Percentiles rank a stretch among this genome's conserved stretches.
Evolutionary conservation across 208 protist species (phyloP).

Genomic region (Plasmodiophora brassicae): DNA sequence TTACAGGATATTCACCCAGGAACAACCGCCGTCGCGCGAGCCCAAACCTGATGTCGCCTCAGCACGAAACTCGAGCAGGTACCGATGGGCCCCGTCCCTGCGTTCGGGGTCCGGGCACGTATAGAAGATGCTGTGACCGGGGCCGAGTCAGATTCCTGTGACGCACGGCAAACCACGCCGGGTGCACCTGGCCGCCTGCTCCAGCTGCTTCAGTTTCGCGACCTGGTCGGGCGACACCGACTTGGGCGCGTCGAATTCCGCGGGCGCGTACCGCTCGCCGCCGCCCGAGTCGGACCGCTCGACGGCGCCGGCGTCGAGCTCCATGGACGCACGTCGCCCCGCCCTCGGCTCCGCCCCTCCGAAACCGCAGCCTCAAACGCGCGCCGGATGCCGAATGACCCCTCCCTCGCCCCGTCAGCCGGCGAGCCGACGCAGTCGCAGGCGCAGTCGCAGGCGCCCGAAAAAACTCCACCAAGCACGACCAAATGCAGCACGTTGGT

Average conservation of each 20-base stretch:
- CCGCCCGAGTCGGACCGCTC: no score
- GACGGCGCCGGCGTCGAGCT: no score
- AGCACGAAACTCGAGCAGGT: conserved; percentile 2
- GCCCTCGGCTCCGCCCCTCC: no score
- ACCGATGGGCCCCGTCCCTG: not conserved
- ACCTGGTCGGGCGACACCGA: not conserved
- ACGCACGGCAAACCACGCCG: not conserved
- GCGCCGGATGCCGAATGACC: no score
- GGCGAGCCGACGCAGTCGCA: no score
- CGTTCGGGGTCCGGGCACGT: conserved; percentile 5
- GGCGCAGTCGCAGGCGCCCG: no score
- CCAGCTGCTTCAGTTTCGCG: conserved; percentile 3
- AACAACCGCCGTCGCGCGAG: not conserved
- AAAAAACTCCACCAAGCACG: no score
- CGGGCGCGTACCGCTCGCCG: not conserved
- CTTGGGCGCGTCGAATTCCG: not conserved
- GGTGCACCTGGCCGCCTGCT: not conserved
- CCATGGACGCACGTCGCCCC: no score
- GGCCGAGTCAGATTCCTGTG: not conserved
- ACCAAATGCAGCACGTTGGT: no score
- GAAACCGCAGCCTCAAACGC: no score
- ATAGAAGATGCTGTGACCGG: not conserved
- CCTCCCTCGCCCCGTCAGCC: no score
- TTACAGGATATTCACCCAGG: not conserved
- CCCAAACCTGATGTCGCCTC: not conserved